A percentile compares a stretch with the other conserved stretches of the same genome.
These are phyloP conservation scores for Pinus taeda DNA, from an alignment of 75 land plant species.

Conservation along the genomic window DNA sequence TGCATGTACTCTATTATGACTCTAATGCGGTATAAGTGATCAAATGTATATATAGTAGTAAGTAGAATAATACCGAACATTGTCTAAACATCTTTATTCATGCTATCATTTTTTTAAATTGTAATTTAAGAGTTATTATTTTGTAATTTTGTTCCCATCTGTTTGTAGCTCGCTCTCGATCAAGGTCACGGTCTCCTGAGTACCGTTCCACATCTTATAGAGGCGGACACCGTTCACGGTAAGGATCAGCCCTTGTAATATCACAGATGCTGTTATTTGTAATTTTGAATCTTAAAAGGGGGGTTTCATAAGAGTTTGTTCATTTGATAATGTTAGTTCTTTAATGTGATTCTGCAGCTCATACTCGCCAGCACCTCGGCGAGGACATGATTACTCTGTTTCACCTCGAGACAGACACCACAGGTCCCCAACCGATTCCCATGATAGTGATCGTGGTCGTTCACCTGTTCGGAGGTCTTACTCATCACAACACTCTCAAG, in stretches of 20 bases:
- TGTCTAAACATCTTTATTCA: no score
- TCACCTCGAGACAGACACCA: constrained; percentile 3
- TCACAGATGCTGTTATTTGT: no score
- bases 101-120: not conserved
- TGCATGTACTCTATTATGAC: no score
- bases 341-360: constrained; percentile 1
- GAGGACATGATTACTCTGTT: constrained; percentile 1
- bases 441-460: not conserved
- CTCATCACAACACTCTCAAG: constrained; percentile 6
- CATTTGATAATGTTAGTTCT: not conserved
- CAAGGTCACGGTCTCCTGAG: constrained; percentile 7
- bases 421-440: not conserved
- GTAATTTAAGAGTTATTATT: not conserved
- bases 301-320: not conserved
- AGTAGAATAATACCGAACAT: no score
- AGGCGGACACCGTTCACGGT: constrained; percentile 8
- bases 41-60: no score
- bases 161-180: constrained; percentile 8
- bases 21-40: no score
- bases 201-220: constrained; percentile 7
- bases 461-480: constrained; percentile 8
- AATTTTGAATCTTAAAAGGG: no score
- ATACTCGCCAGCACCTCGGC: constrained; percentile 2
- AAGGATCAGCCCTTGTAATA: not conserved
- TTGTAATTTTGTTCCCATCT: not conserved